Base-by-base conservation (phyloP, 2,329 filamentous ascomycete genomes). In the Plectosphaerella sp. region DNA sequence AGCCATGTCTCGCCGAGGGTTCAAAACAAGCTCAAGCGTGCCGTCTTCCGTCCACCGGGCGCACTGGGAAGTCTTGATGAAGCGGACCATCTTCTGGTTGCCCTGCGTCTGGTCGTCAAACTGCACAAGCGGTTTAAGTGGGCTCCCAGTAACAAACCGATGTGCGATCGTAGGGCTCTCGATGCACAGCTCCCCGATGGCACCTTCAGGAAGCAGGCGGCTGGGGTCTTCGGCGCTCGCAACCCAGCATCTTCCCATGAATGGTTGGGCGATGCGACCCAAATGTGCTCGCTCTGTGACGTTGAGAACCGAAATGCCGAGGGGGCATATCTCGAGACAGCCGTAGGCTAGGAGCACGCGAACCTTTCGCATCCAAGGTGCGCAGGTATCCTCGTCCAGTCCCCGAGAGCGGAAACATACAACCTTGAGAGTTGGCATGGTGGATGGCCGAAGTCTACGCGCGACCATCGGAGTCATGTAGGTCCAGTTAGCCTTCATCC, bases 401-500 rank as follows among this genome's bases (percentile, higher is more conserved):
- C 70, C 72, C 1, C 73, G 68, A 0, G 76, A 78, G 3, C 78
- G 69, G 60, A 76, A 77, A 56, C 73, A 76, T 11, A 77, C 57
- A 0, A 70, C 73, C 39, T 64, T 61, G 2, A 78, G 58, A 4
- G 64, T 68, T 0, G 73, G 71, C 0, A 76, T 62, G 0, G 58
- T 54, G 1, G 60, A 58, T 1, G 74, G 67, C 11, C 68, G 64
- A 11, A 77, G 65, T 43, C 70, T 71, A 5, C 74, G 61, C 1
- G 81, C 79, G n/a, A 87, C 72, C 0, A 81, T 73, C 2, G 83
- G 79, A 1, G 84, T 86, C 57, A 84, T 73, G 58, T 79, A 75
- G 3, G 74, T 76, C 70, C 74, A 77, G 47, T 73, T 80, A 28
- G 76, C 76, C 15, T 74, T 64, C 70, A 79, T 77, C 0, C 72